Conservation (phyloP, 345 rosid genomes). For the Reutealis trisperma region DNA sequence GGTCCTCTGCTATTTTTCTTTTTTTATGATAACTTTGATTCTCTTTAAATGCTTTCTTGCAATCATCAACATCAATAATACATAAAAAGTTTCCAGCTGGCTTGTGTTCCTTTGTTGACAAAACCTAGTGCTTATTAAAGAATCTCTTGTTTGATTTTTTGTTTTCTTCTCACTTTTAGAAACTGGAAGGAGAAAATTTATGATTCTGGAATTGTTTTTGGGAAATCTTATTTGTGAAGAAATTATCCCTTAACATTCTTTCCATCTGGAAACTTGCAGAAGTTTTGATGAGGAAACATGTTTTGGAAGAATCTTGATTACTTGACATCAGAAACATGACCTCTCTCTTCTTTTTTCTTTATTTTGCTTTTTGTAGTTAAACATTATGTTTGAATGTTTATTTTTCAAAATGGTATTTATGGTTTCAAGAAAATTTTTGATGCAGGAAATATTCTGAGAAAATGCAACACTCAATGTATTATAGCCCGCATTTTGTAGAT, state of each 20-base stretch:
- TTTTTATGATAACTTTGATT: background rate
- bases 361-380: background rate
- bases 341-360: background rate
- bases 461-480: constrained; percentile 45
- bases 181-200: background rate
- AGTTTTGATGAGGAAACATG: background rate
- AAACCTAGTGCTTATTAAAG: constrained; percentile 10
- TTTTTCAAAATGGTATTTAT: background rate
- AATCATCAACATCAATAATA: constrained; percentile 15
- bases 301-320: background rate
- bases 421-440: background rate
- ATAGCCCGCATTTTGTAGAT: constrained; percentile 46
- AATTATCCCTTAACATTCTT: background rate
- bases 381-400: background rate
- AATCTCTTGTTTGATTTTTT: background rate
- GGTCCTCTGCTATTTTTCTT: too few species aligned
- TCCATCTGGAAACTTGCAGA: background rate
- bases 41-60: background rate
- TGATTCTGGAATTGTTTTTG: background rate
- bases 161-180: background rate
- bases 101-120: constrained; percentile 20
- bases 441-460: constrained; percentile 62
- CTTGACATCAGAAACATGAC: background rate
- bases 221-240: background rate
- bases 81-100: constrained; percentile 18